Conservation (phyloP, 352 stramenopile species). For the Globisporangium cederbergense region DNA sequence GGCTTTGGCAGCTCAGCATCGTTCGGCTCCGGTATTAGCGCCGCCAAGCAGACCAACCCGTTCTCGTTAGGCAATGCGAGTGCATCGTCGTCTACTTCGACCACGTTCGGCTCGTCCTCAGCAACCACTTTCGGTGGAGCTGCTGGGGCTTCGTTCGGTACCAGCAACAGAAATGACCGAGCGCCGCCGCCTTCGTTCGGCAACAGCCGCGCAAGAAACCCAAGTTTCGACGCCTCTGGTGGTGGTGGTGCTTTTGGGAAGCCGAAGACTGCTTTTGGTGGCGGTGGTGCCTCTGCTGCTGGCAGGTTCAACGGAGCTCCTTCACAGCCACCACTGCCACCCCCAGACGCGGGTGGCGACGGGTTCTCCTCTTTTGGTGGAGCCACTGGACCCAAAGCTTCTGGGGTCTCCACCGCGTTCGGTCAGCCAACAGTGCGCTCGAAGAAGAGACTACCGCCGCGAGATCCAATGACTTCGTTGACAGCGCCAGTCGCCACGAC, state of each 20-base stretch:
- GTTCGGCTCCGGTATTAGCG: neutral
- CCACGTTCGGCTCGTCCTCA: conserved; percentile 4
- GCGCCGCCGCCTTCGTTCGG: conserved; percentile 6
- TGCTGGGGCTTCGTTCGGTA: neutral
- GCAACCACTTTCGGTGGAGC: conserved; percentile 7
- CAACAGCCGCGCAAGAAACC: conserved; percentile 7
- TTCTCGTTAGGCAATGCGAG: conserved; percentile 9
- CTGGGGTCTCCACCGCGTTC: conserved; percentile 12
- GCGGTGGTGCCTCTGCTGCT: neutral
- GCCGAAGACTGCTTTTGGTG: neutral
- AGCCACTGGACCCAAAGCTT: conserved; percentile 12
- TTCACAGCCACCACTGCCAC: conserved; percentile 2
- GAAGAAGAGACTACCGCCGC: conserved; percentile 12
- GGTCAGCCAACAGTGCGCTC: conserved; percentile 16
- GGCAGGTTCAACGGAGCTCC: conserved; percentile 2
- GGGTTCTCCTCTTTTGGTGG: conserved; percentile 23
- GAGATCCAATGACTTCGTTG: neutral
- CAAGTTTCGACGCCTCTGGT: conserved; percentile 6
- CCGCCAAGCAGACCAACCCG: conserved; percentile 10
- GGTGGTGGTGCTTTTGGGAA: neutral
- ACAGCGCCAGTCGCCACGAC: conserved; percentile 2
- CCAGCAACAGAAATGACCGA: conserved; percentile 3
- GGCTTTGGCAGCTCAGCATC: conserved; percentile 10
- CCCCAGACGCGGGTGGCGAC: conserved; percentile 1
- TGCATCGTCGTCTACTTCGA: neutral